Evolutionary conservation across 2,329 filamentous ascomycete species (phyloP).

Genomic region (Delphinella strobiligena): DNA sequence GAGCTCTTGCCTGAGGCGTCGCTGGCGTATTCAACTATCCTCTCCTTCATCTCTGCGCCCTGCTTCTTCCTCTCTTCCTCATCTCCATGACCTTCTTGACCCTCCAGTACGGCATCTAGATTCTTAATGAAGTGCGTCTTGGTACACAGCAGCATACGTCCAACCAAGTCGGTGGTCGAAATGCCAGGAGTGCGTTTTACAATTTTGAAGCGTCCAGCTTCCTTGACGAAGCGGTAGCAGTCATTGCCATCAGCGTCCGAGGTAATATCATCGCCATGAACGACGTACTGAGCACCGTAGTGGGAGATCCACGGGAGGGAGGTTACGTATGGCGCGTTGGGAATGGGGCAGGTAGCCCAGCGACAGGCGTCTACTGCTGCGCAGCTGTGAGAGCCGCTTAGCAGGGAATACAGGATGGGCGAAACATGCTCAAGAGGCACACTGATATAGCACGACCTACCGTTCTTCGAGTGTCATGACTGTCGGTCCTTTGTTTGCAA

Average conservation of each 20-base stretch:
- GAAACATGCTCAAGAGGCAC: background rate
- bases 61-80: slow-evolving; percentile 52
- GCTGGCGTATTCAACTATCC: slow-evolving; percentile 76
- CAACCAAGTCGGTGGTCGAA: slow-evolving; percentile 94
- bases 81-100: slow-evolving; percentile 60
- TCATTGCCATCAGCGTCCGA: slow-evolving; percentile 88
- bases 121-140: slow-evolving; percentile 69
- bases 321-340: slow-evolving; percentile 87
- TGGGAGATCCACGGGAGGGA: slow-evolving; percentile 87
- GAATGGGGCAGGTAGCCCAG: slow-evolving; percentile 78
- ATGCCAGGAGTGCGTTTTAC: slow-evolving; percentile 95
- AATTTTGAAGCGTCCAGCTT: slow-evolving; percentile 85
- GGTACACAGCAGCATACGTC: slow-evolving; percentile 94
- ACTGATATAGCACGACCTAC: slow-evolving; percentile 17
- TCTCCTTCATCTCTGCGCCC: slow-evolving; percentile 58
- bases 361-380: slow-evolving; percentile 89
- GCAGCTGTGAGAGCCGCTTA: slow-evolving; percentile 27
- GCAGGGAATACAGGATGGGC: background rate
- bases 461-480: slow-evolving; percentile 92
- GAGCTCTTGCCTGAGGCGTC: slow-evolving; percentile 70
- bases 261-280: slow-evolving; percentile 95
- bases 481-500: slow-evolving; percentile 94
- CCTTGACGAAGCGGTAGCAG: slow-evolving; percentile 96
- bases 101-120: slow-evolving; percentile 54
- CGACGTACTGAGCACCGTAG: slow-evolving; percentile 90